Conservation (phyloP, 176 grass and related monocot genomes). For the Eragrostis curvula region DNA sequence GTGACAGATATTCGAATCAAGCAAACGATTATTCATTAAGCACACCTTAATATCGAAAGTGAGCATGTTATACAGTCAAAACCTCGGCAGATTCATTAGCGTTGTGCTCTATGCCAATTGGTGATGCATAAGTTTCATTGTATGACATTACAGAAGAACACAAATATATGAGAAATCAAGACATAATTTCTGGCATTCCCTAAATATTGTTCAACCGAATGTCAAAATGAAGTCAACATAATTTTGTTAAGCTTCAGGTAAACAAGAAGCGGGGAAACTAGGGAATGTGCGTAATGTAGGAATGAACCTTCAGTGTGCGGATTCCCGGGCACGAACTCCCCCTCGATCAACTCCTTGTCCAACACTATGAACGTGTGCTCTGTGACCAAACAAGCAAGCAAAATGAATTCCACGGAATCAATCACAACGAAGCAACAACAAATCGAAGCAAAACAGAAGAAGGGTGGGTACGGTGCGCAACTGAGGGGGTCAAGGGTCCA, state of each 20-base stretch:
- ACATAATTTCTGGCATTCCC: neutral
- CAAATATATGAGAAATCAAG: neutral
- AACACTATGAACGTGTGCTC: conserved; percentile 88
- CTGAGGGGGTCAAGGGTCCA: conserved; percentile 67
- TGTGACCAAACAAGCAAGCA: conserved; percentile 33
- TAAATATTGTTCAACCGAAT: neutral
- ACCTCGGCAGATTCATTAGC: neutral
- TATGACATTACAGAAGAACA: conserved; percentile 6
- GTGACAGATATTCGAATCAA: neutral
- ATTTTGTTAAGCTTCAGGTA: neutral
- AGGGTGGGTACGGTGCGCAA: neutral
- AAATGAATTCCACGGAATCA: conserved; percentile 24
- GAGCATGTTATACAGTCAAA: neutral
- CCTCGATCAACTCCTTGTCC: conserved; percentile 69
- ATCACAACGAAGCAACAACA: conserved; percentile 7
- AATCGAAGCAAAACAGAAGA: neutral
- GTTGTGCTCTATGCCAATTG: neutral
- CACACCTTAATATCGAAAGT: neutral
- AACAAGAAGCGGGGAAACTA: neutral
- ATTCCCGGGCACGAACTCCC: conserved; percentile 49
- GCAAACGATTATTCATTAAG: neutral
- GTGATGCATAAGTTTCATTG: neutral
- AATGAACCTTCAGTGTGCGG: conserved; percentile 76
- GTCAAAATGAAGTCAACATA: neutral
- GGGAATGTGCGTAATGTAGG: neutral